Base-by-base conservation (phyloP, 1,284 basidiomycete genomes). In the Naganishia albida region DNA sequence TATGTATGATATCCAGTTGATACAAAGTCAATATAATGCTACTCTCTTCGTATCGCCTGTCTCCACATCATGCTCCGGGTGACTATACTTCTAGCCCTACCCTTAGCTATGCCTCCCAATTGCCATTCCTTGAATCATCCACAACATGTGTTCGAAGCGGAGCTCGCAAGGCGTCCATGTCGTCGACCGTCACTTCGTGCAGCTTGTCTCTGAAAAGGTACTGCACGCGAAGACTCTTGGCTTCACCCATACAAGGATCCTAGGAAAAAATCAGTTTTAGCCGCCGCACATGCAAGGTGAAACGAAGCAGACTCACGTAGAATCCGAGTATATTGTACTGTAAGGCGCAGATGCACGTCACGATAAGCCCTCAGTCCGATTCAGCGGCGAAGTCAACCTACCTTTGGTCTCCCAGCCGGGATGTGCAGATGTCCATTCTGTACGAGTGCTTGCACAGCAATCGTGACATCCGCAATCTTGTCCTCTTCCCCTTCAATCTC, bases 361-460 rank as follows among this genome's bases (percentile, higher is more conserved):
- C 6, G 34, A 10, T 34, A 34, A 34, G 34, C 34, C 4, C 34
- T 4, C 34, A 34, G 10, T 34, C 6, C 34, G 10, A 34, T 4
- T 34, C 34, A 34, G 34, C 18, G 40, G 10, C 20, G 48, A 49
- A 6, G 15, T 12, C 13, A 20, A 63, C 75, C 54, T 57, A 80
- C 76, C 72, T 85, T 85, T 18, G 79, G 76, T 69, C 88, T 81
- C 53, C 86, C 87, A 55, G 86, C 86, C 18, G 92, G 87, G 68
- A 96, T 87, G 73, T 87, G 85, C 54, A 96, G 75, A 74, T 91
- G 89, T 53, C 88, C 87, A 69, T 88, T 84, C 69, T 85, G 83
- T 51, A 94, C 89, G 18, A 95, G 82, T 26, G 90, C 87, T 80
- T 94, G 92, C 30, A 95, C 74, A 3, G 93, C 85, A 38, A 89